Conservation (phyloP, 805 yeast genomes). For the Wickerhamiella brachini region DNA sequence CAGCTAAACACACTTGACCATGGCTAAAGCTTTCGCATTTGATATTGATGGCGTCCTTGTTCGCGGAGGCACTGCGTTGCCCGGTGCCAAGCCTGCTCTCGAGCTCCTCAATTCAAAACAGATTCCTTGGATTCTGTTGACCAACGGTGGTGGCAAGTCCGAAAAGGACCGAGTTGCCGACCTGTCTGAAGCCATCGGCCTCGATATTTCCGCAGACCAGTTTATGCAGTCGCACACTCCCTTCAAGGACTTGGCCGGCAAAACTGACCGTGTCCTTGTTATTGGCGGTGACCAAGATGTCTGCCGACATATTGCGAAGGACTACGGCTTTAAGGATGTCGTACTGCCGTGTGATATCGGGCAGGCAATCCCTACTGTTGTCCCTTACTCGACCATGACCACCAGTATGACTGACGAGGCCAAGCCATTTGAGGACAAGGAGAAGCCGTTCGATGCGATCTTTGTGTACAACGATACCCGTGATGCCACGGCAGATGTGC, state of each 20-base stretch:
- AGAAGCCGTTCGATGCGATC: conserved; percentile 61
- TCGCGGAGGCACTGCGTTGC: conserved; percentile 71
- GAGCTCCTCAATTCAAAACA: conserved; percentile 58
- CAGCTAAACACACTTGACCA: neutral
- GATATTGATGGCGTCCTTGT: conserved; percentile 88
- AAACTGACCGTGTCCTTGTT: conserved; percentile 61
- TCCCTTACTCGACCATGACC: conserved; percentile 71
- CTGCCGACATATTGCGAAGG: conserved; percentile 70
- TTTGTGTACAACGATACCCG: conserved; percentile 84
- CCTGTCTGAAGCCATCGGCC: conserved; percentile 44
- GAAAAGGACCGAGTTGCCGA: conserved; percentile 64
- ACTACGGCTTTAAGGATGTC: conserved; percentile 73
- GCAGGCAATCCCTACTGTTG: conserved; percentile 76
- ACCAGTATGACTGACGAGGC: conserved; percentile 44
- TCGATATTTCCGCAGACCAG: conserved; percentile 56
- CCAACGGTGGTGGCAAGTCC: conserved; percentile 87
- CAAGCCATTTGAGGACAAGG: conserved; percentile 42
- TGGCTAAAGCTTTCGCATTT: conserved; percentile 58
- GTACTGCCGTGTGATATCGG: conserved; percentile 70
- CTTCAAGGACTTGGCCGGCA: conserved; percentile 63
- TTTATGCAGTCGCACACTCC: conserved; percentile 92
- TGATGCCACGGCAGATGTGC: conserved; percentile 75
- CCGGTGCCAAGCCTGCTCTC: conserved; percentile 64
- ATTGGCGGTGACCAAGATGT: conserved; percentile 83
- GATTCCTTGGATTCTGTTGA: conserved; percentile 73